Conservation (phyloP, 805 yeast genomes). For the Maudiozyma pseudohumilis region DNA sequence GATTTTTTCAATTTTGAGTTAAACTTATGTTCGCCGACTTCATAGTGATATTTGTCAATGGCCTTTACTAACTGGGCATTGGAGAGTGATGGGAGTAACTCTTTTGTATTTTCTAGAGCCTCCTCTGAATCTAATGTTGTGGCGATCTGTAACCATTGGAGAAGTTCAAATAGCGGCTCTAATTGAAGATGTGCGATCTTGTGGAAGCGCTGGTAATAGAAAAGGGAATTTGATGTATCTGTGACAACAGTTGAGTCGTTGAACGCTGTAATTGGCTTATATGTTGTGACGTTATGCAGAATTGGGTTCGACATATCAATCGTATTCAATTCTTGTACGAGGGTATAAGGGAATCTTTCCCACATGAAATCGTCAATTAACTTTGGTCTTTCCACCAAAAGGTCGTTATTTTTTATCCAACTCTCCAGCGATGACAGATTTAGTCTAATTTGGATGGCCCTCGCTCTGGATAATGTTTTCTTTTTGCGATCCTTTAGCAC, state of each 20-base stretch:
- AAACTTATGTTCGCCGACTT: slow-evolving; percentile 65
- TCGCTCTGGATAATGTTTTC: slow-evolving; percentile 64
- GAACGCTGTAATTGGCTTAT: slow-evolving; percentile 13
- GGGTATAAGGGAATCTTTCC: slow-evolving; percentile 31
- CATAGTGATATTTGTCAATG: slow-evolving; percentile 71
- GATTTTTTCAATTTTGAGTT: slow-evolving; percentile 39
- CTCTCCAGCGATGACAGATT: slow-evolving; percentile 83
- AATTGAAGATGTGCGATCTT: slow-evolving; percentile 58
- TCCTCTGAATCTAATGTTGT: slow-evolving; percentile 61
- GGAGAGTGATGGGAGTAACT: slow-evolving; percentile 47
- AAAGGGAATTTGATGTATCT: slow-evolving; percentile 35
- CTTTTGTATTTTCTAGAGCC: slow-evolving; percentile 43
- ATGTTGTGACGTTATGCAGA: slow-evolving; percentile 21
- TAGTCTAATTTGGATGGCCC: slow-evolving; percentile 82
- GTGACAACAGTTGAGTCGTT: slow-evolving; percentile 6
- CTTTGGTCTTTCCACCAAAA: slow-evolving; percentile 24
- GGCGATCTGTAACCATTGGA: slow-evolving; percentile 87
- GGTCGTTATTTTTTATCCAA: slow-evolving; percentile 60
- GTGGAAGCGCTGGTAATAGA: slow-evolving; percentile 55
- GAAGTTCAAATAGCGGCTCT: slow-evolving; percentile 62
- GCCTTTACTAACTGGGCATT: slow-evolving; percentile 62
- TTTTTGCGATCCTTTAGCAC: slow-evolving; percentile 46
- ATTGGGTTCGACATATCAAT: slow-evolving; percentile 18
- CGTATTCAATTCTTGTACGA: slow-evolving; percentile 25
- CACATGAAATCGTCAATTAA: slow-evolving; percentile 31